Conservation (phyloP, 495 filamentous ascomycete genomes). For the Friedmanniomyces simplex region DNA sequence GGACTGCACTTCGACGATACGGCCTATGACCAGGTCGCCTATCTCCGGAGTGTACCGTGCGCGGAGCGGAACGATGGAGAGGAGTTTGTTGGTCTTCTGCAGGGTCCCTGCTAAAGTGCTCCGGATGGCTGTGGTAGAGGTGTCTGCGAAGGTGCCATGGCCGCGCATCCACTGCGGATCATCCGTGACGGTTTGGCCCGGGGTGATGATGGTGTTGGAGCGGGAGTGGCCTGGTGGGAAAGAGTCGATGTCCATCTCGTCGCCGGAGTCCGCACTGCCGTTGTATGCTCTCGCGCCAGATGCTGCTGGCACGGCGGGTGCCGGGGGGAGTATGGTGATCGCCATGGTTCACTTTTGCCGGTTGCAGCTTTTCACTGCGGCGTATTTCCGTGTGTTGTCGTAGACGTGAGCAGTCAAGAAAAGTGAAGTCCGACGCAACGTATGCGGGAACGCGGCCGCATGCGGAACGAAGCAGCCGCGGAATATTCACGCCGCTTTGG, state of each 20-base stretch:
- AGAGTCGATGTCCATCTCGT: constrained; percentile 48
- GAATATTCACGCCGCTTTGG: too few species aligned
- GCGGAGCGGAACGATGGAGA: constrained; percentile 77
- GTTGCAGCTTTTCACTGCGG: neutral
- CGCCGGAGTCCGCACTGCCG: constrained; percentile 37
- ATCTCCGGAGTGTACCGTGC: constrained; percentile 95
- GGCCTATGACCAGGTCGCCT: constrained; percentile 86
- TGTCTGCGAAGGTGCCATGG: constrained; percentile 28
- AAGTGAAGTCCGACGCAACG: too few species aligned
- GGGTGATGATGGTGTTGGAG: constrained; percentile 59
- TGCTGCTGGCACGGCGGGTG: constrained; percentile 28
- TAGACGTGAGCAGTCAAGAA: neutral
- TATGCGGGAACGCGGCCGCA: too few species aligned
- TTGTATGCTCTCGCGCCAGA: constrained; percentile 25
- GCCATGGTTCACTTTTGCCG: constrained; percentile 45
- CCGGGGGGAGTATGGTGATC: constrained; percentile 67
- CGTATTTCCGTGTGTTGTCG: neutral
- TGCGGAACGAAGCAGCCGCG: too few species aligned
- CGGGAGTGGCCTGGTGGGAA: constrained; percentile 35
- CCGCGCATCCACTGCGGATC: constrained; percentile 85
- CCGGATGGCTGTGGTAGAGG: constrained; percentile 52
- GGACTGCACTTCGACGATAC: constrained; percentile 83
- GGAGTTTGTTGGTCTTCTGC: constrained; percentile 87
- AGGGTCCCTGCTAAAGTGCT: constrained; percentile 82
- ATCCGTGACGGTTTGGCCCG: constrained; percentile 76